Conservation (phyloP, 192 early-diverging fungal species). For the Coemansia sp. region DNA sequence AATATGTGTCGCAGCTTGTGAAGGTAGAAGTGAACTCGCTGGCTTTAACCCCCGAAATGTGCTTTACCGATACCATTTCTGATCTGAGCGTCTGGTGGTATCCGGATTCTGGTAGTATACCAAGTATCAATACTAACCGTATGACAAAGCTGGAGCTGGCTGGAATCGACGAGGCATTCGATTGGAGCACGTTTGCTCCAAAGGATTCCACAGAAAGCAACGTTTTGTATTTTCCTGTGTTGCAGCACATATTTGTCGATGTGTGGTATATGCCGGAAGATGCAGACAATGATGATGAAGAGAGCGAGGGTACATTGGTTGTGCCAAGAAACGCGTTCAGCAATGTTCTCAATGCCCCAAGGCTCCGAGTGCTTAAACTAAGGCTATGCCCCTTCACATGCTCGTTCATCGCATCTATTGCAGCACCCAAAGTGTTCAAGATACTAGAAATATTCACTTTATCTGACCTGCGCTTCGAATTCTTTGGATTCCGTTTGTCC, state of each 20-base stretch:
- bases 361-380: not conserved
- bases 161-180: not conserved
- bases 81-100: not conserved
- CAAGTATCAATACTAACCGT: not conserved
- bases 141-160: not conserved
- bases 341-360: not conserved
- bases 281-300: not conserved
- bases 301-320: not conserved
- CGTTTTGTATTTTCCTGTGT: not conserved
- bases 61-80: not conserved
- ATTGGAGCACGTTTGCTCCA: not conserved
- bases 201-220: not conserved
- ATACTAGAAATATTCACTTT: not conserved
- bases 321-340: not conserved
- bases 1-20: not conserved
- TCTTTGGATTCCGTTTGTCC: not conserved
- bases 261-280: conserved; percentile 4
- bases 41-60: not conserved
- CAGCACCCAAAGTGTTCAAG: not conserved
- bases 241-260: conserved; percentile 4
- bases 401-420: not conserved
- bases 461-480: not conserved
- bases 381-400: not conserved
- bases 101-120: not conserved
- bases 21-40: not conserved